Evolutionary conservation across 1,284 basidiomycete genomes (phyloP), one percentile per base, ranked within the genome.

Genomic region (Apiotrichum laibachii): DNA sequence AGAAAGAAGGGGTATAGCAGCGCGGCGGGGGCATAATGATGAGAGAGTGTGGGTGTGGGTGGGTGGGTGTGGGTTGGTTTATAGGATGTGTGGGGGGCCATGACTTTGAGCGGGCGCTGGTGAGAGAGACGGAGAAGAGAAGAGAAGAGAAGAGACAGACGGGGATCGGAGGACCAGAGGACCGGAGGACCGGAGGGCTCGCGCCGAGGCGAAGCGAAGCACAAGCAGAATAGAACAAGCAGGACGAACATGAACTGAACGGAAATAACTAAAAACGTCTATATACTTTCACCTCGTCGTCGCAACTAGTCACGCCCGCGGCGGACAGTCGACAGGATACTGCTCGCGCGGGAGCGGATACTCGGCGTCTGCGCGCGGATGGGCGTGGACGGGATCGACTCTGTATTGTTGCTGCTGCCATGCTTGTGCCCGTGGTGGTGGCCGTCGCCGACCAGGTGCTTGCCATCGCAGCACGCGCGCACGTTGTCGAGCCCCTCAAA

Each of bases 401-500:
- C 84, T 56, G 86, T 83, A 57, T 84, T 82, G 53, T 84, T 82
- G 49, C 85, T 84, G 57, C 86, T 84, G 58, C 84, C 82, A 55
- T 84, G 82, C 26, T 31, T 31, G 26, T 31, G 26, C 26, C 26
- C 26, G 53, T 79, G 77, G 33, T 76, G 72, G 19, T 84, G 68
- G 50, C 69, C 63, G 19, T 88, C 89, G 16, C 81, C 80, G 31
- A 84, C 80, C 53, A 83, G 80, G 77, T 99, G 95, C 82, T 84
- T 68, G 31, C 95, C 95, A 75, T 94, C 91, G 71, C 93, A 97
- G 77, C 93, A 97, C 2, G 92, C 92, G 37, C 92, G 84, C 31
- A 95, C 92, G 69, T 96, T 95, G 78, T 97, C 94, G 49, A 99
- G 73, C 0, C 93, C 95, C 69, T 98, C 94, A 72, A 86, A 99